A percentile compares a stretch with the other conserved stretches of the same genome.
Evolutionary conservation across 495 filamentous ascomycete species (phyloP).

Genomic region (Penicillium mononematosum): DNA sequence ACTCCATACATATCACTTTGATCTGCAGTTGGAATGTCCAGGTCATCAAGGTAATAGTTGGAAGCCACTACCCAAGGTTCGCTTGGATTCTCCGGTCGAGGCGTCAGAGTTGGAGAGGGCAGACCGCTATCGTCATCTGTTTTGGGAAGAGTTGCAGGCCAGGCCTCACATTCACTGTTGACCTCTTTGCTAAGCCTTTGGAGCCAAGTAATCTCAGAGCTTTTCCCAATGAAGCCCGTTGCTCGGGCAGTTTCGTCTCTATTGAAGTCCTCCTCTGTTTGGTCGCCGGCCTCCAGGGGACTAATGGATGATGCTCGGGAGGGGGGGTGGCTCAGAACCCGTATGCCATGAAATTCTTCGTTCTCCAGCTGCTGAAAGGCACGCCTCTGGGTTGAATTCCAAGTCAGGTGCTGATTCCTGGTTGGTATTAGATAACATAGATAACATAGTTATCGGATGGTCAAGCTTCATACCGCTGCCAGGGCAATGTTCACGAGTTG

Average conservation of each 20-base stretch:
- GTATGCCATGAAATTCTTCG: slow-evolving; percentile 16
- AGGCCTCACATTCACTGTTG: slow-evolving; percentile 31
- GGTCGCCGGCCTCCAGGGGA: slow-evolving; percentile 52
- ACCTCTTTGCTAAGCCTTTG: slow-evolving; percentile 44
- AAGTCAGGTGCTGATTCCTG: slow-evolving; percentile 32
- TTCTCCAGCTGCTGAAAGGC: slow-evolving; percentile 11
- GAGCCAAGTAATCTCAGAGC: slow-evolving; percentile 60
- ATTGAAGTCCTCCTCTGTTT: slow-evolving; percentile 59
- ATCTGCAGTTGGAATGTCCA: slow-evolving; percentile 44
- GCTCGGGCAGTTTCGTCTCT: slow-evolving; percentile 45
- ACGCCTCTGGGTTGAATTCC: slow-evolving; percentile 19
- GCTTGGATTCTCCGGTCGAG: slow-evolving; percentile 26
- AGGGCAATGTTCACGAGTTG: slow-evolving; percentile 40
- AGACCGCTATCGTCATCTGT: slow-evolving; percentile 25
- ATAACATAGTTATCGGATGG: slow-evolving; percentile 1
- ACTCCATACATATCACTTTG: slow-evolving; percentile 49
- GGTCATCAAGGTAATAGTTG: slow-evolving; percentile 53
- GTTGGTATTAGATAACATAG: slow-evolving; percentile 16
- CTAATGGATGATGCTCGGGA: slow-evolving; percentile 36
- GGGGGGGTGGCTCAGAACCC: slow-evolving; percentile 23
- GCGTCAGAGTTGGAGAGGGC: slow-evolving; percentile 31
- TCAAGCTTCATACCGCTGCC: slow-evolving; percentile 29
- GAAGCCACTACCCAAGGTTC: slow-evolving; percentile 33
- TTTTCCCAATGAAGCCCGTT: slow-evolving; percentile 60
- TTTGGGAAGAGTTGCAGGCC: slow-evolving; percentile 16